Percentiles rank a stretch among this genome's conserved stretches.
Evolutionary conservation across 768 basidiomycete genomes (phyloP).

Genomic region (Mycena chlorophos): DNA sequence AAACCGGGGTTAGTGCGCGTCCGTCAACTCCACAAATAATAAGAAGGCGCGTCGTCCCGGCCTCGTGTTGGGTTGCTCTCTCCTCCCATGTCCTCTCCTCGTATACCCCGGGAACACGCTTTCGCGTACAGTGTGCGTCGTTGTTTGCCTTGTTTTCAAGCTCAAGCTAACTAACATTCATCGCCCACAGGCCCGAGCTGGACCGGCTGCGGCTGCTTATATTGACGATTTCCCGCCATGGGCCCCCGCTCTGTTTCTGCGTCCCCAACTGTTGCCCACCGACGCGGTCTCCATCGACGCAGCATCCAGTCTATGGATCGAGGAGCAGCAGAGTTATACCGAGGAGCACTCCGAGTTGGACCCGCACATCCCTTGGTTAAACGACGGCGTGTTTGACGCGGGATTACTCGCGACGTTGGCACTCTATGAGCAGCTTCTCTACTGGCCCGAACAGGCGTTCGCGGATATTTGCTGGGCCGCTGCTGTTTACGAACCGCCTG

Average conservation of each 20-base stretch:
- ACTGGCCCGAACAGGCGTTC: conserved; percentile 11
- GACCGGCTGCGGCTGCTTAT: not conserved
- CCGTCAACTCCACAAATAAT: too few species aligned
- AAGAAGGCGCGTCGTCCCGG: too few species aligned
- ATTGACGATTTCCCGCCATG: conserved; percentile 1
- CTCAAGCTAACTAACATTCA: not conserved
- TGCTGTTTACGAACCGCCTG: conserved; percentile 12
- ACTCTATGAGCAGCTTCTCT: conserved; percentile 16
- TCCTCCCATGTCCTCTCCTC: not conserved
- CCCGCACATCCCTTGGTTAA: conserved; percentile 5
- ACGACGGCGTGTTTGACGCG: conserved; percentile 12
- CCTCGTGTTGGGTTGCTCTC: too few species aligned
- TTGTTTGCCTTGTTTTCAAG: not conserved
- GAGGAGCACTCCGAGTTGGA: not conserved
- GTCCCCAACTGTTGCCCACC: not conserved
- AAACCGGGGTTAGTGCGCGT: too few species aligned
- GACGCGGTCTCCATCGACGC: not conserved
- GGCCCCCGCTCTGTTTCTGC: not conserved
- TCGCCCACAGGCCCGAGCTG: not conserved
- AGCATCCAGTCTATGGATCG: not conserved
- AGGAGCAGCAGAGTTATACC: not conserved
- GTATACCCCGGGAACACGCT: not conserved
- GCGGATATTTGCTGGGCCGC: conserved; percentile 20
- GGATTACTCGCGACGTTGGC: conserved; percentile 6
- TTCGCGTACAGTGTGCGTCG: not conserved